Conservation (phyloP, 1,284 basidiomycete genomes). For the Exobasidium rhododendri region DNA sequence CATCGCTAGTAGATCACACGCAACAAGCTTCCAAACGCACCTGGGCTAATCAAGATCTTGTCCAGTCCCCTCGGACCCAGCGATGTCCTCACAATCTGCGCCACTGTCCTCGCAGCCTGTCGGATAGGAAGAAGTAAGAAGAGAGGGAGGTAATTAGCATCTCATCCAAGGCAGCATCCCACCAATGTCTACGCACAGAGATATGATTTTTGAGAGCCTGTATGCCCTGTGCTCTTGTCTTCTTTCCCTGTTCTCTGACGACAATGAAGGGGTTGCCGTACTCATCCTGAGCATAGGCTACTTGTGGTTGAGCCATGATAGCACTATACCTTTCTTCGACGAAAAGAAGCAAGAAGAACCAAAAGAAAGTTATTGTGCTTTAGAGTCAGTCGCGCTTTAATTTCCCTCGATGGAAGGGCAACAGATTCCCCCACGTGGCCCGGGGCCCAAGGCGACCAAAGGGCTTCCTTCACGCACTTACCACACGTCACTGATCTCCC, state of each 20-base stretch:
- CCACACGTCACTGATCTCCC: neutral
- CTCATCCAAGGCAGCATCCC: neutral
- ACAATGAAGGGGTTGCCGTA: slow-evolving; percentile 97
- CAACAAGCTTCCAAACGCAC: neutral
- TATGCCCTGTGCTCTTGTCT: slow-evolving; percentile 87
- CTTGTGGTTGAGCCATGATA: slow-evolving; percentile 52
- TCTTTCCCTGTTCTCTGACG: slow-evolving; percentile 87
- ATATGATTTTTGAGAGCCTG: slow-evolving; percentile 79
- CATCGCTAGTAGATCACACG: neutral
- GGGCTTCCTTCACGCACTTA: neutral
- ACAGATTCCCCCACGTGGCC: neutral
- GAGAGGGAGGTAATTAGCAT: slow-evolving; percentile 4
- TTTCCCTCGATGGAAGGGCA: neutral
- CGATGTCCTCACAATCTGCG: slow-evolving; percentile 92
- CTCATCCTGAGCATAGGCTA: slow-evolving; percentile 60
- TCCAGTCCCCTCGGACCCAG: slow-evolving; percentile 93
- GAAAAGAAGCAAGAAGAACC: neutral
- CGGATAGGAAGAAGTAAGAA: too few relatives aligned
- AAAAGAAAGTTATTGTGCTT: neutral
- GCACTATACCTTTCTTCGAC: slow-evolving; percentile 10
- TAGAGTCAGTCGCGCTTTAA: neutral
- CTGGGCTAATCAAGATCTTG: slow-evolving; percentile 94
- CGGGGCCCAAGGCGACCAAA: neutral
- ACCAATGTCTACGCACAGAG: slow-evolving; percentile 8
- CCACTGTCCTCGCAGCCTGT: slow-evolving; percentile 84